Base-by-base conservation (phyloP, 2,329 filamentous ascomycete species). In the Rosellinia necatrix region DNA sequence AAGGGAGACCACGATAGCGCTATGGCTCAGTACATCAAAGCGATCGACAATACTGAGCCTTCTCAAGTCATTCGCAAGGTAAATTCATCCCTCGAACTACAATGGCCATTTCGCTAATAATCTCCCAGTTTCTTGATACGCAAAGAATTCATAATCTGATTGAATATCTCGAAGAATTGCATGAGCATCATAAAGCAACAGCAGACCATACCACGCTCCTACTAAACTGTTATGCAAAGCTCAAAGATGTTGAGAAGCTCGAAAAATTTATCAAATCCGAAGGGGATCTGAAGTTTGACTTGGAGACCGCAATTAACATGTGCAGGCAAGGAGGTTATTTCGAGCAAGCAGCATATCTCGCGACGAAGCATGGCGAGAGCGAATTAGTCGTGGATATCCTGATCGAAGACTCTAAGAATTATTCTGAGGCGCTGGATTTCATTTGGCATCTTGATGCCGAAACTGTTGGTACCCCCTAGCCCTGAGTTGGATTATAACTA, bases 21-120 rank as follows among this genome's bases (percentile, higher is more conserved):
- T n/a, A 99, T 99, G 96, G 89, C 96, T 66, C 94, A 97, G 72
- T 99, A 99, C 70, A 86, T 99, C 60, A 89, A 91, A 65, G 93
- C 96, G 0, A 97, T 99, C 57, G 92, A 97, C 69, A 94, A 91
- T 56, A 97, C 93, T 0, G 93, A 97, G 67, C 93, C 93, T 6
- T 97, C 93, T 1, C 93, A 97, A 69, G 91, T 97, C 42, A 97
- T 97, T 68, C 84, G 93, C 66, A 97, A 96, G 78, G 89, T 90
- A 69, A 48, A 66, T 15, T 4, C 27, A 32, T 5, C 5, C n/a
- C 29, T 1, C n/a, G 22, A 30, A 22, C 19, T 12, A 22, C 60
- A 25, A 3, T 6, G 22, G 6, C 25, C 29, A 8, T 50, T 12
- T 53, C 44, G 63, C 71, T 62, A 75, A 61, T 13, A 30, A 13